Conservation (phyloP, 208 protist genomes). For the Crithidia expoeki region DNA sequence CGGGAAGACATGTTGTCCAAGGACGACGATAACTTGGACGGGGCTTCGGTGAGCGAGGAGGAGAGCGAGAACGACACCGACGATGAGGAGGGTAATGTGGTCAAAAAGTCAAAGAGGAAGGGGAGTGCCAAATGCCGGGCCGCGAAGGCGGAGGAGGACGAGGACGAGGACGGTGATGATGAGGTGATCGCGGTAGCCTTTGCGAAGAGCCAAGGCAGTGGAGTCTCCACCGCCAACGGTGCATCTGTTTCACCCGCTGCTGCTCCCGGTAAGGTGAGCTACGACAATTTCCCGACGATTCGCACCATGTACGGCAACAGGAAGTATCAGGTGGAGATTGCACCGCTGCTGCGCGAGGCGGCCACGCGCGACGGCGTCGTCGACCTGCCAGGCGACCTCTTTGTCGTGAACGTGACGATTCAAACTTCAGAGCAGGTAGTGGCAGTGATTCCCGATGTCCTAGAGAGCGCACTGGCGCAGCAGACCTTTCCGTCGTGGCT, state of each 20-base stretch:
- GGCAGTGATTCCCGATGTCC: constrained; percentile 80
- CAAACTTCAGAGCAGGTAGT: constrained; percentile 52
- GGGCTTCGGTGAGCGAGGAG: constrained; percentile 10
- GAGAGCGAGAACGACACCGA: constrained; percentile 24
- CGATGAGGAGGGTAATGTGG: constrained; percentile 11
- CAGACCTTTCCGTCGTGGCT: constrained; percentile 77
- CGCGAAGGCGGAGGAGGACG: constrained; percentile 2
- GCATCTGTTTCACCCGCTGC: neutral
- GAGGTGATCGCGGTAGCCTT: neutral
- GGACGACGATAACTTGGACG: constrained; percentile 31
- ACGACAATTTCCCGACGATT: constrained; percentile 64
- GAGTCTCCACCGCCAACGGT: neutral
- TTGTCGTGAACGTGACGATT: constrained; percentile 77
- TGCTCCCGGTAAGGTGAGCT: constrained; percentile 21
- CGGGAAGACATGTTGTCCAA: constrained; percentile 16
- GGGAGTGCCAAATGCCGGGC: neutral
- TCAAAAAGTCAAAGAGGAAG: constrained; percentile 33
- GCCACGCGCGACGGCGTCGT: constrained; percentile 46
- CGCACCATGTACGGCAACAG: constrained; percentile 40
- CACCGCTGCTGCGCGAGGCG: constrained; percentile 47
- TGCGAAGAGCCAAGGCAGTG: constrained; percentile 4
- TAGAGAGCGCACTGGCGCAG: constrained; percentile 62
- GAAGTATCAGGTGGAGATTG: constrained; percentile 58
- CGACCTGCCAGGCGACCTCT: constrained; percentile 56
- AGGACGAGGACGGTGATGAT: constrained; percentile 12